phyloP scores from a whole-genome alignment of 805 yeast species.

The Saccharomycopsis oosterbeekiorum region DNA sequence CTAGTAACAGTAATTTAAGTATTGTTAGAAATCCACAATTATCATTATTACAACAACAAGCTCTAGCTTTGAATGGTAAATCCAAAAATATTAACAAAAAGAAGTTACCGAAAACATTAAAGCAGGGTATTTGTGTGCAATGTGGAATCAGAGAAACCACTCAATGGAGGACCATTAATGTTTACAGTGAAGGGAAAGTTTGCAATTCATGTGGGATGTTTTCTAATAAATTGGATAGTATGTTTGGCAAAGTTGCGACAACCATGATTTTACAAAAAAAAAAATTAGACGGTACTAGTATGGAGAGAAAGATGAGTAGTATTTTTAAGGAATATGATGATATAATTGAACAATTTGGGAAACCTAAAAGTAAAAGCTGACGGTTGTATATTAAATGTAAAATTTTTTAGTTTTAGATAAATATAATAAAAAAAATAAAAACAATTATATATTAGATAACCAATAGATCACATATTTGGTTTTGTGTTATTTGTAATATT shows the following conservation, averaged over 20 bases:
- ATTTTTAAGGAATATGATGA: not conserved
- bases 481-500: too few relatives aligned
- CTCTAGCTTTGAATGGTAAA: not conserved
- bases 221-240: conserved; percentile 1
- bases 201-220: conserved; percentile 14
- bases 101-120: not conserved
- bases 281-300: not conserved
- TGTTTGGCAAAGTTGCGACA: not conserved
- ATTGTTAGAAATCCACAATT: too few relatives aligned
- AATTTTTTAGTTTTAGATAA: not conserved
- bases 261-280: conserved; percentile 3
- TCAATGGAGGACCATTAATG: conserved; percentile 13
- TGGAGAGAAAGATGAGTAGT: conserved; percentile 2
- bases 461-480: too few relatives aligned
- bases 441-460: too few relatives aligned
- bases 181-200: conserved; percentile 3
- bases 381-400: not conserved
- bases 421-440: too few relatives aligned
- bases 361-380: not conserved
- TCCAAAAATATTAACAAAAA: not conserved
- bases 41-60: too few relatives aligned
- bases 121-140: conserved; percentile 3
- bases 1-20: too few relatives aligned
- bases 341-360: not conserved
- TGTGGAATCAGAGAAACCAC: conserved; percentile 4